Percentiles rank a stretch among this genome's conserved stretches.
phyloP scores from a whole-genome alignment of 179 eudicot species.

The Beta lomatogona region DNA sequence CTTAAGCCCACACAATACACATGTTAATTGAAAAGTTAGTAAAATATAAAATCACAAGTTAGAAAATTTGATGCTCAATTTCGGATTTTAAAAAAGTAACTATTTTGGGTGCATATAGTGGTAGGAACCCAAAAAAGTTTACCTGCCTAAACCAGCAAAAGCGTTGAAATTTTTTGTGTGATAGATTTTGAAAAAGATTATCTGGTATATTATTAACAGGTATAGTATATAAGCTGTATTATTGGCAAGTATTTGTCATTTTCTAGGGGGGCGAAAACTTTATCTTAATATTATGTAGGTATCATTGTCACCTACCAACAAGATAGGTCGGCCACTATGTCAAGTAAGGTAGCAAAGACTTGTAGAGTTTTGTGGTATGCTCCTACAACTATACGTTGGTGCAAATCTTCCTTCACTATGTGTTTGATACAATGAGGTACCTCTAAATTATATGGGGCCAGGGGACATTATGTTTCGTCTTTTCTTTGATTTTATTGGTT shows the following conservation, averaged over 20 bases:
- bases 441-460: neutral
- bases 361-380: slow-evolving; percentile 34
- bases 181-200: neutral
- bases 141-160: neutral
- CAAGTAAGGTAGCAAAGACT: slow-evolving; percentile 38
- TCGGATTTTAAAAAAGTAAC: too few relatives aligned
- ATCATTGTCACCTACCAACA: slow-evolving; percentile 53
- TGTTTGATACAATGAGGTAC: slow-evolving; percentile 5
- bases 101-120: too few relatives aligned
- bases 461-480: slow-evolving; percentile 17
- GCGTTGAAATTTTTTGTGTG: neutral
- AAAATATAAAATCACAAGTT: too few relatives aligned
- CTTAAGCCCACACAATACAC: too few relatives aligned
- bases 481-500: neutral
- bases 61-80: too few relatives aligned
- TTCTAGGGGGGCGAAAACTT: slow-evolving; percentile 21
- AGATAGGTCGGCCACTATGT: slow-evolving; percentile 57
- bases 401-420: slow-evolving; percentile 18
- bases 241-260: slow-evolving; percentile 26
- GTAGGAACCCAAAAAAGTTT: too few relatives aligned
- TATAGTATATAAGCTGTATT: neutral
- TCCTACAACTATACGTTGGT: slow-evolving; percentile 3
- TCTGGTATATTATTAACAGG: neutral
- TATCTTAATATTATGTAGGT: slow-evolving; percentile 31
- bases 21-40: too few relatives aligned